Evolutionary conservation across 345 rosid genomes (phyloP), one percentile per base, ranked within the genome.

Genomic region (Pelargonium nanum): DNA sequence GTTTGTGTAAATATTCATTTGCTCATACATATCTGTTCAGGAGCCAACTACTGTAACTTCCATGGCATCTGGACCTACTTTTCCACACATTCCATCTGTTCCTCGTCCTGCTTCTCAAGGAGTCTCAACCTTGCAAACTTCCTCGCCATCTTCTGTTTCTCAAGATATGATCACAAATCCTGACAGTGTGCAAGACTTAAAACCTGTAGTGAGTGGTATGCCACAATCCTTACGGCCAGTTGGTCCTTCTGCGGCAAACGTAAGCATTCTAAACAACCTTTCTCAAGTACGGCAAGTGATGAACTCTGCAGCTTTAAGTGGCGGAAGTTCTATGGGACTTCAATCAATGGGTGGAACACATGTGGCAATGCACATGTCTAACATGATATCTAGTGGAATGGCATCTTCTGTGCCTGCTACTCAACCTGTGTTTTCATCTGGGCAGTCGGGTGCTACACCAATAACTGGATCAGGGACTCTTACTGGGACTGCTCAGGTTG

Each of bases 371-470:
- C 99, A 85, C 77, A 83, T 89, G 90, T 87, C 97, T 59, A 89
- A 83, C 75, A 86, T 89, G 99, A 87, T 93, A 73, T 87, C 97
- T 62, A 85, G 85, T 74, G 92, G 95, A 80, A 86, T 82, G 82
- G 77, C 83, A 60, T 80, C 99, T 26, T 79, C 91, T 40, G 81
- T 87, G 70, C 90, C 97, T 77, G 69, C 91, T 62, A 58, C 90
- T 68, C 97, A 86, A 65, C 76, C 76, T 70, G 85, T 79, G 17
- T 80, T 84, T 73, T 79, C 97, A 67, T 79, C 96, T 65, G 94
- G 87, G 57, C 96, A 83, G 66, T 26, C 86, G 0, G 85, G 82
- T 62, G 75, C 82, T 55, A 71, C 80, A 60, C 78, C 96, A 26
- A 66, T 80, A 64, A 72, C 80, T 32, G 88, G 85, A 58, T 79